Conservation (phyloP, 306 rosid genomes). For the Malus sylvestris region DNA sequence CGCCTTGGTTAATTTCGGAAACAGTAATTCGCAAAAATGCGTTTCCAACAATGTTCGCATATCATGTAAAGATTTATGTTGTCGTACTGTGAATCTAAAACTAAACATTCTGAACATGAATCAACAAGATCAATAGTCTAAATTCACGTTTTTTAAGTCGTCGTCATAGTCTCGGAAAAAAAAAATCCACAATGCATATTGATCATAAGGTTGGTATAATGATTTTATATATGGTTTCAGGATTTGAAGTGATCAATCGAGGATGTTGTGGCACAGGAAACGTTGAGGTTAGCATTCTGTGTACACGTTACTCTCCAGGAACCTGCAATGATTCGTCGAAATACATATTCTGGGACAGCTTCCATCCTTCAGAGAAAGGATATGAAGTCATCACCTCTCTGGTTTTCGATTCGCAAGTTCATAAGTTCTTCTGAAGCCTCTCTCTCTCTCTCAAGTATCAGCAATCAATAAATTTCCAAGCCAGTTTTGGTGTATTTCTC, state of each 20-base stretch:
- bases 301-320: constrained; percentile 23
- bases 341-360: constrained; percentile 70
- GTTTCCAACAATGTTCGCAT: too few species aligned
- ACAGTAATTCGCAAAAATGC: too few species aligned
- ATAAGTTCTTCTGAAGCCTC: constrained; percentile 33
- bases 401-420: constrained; percentile 22
- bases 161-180: too few species aligned
- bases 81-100: too few species aligned
- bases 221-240: constrained; percentile 17
- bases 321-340: constrained; percentile 36
- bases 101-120: too few species aligned
- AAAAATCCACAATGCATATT: too few species aligned
- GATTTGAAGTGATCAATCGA: constrained; percentile 40
- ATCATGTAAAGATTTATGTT: too few species aligned
- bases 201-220: neutral
- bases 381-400: constrained; percentile 21
- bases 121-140: too few species aligned
- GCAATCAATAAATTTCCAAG: neutral
- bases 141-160: too few species aligned
- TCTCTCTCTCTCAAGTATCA: neutral
- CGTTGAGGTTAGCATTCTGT: constrained; percentile 43
- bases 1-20: too few species aligned
- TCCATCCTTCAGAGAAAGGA: constrained; percentile 50
- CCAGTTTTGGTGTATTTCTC: too few species aligned
- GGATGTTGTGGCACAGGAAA: constrained; percentile 83